These are phyloP conservation scores for Mantamonas sphyraenae DNA, from an alignment of 78 protist genomes.

Conservation along the genomic window DNA sequence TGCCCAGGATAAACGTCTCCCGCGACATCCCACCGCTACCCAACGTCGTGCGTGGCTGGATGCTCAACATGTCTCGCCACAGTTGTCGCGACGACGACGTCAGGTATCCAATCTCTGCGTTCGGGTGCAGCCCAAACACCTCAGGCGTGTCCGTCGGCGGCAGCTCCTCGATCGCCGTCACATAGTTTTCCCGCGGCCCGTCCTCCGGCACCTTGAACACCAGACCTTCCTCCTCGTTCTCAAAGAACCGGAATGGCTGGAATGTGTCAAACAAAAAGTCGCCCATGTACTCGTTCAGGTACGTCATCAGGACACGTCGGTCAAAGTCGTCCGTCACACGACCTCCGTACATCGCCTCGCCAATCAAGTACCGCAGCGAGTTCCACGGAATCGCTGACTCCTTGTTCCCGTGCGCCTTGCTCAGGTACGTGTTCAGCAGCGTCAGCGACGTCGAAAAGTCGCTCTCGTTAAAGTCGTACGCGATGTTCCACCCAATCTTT, in stretches of 20 bases:
- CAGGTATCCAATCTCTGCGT: conserved; percentile 83
- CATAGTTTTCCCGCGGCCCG: conserved; percentile 8
- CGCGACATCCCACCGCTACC: conserved; percentile 39
- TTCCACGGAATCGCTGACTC: conserved; percentile 73
- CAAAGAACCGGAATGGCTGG: conserved; percentile 81
- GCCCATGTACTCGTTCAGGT: conserved; percentile 89
- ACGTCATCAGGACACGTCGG: conserved; percentile 78
- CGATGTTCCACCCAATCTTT: conserved; percentile 86
- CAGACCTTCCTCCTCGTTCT: conserved; percentile 3
- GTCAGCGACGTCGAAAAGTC: conserved; percentile 63
- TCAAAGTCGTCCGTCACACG: conserved; percentile 83
- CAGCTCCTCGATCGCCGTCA: conserved; percentile 29
- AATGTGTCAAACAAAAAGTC: conserved; percentile 85
- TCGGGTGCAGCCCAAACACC: conserved; percentile 86
- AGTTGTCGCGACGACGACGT: conserved; percentile 38
- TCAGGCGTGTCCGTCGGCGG: conserved; percentile 67
- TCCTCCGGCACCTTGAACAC: background rate
- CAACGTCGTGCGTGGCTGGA: conserved; percentile 60
- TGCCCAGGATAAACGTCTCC: conserved; percentile 28
- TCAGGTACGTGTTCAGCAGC: conserved; percentile 58
- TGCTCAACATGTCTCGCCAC: conserved; percentile 47
- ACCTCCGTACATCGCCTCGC: conserved; percentile 95
- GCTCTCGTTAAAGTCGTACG: conserved; percentile 89
- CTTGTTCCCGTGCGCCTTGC: conserved; percentile 45
- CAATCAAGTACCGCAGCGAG: conserved; percentile 79